Base-by-base conservation (phyloP, 2,329 filamentous ascomycete species). In the Talaromyces albobiverticillius region DNA sequence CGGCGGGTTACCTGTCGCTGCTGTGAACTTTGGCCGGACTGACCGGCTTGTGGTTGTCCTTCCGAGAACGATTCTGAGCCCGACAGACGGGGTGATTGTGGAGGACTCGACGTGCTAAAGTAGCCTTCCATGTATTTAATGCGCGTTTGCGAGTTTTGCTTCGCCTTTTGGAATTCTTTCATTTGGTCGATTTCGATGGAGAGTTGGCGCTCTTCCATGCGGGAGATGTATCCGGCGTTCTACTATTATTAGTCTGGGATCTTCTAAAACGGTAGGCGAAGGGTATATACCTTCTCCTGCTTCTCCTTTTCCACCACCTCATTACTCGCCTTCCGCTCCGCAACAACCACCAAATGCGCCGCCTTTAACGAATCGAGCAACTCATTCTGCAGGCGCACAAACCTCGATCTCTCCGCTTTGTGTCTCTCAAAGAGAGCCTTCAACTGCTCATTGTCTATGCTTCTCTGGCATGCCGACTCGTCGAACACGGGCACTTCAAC, bases 61-160 rank as follows among this genome's bases (percentile, higher is more conserved):
- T n/a, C n/a, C n/a, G n/a, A n/a, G n/a, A n/a, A n/a, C 8, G 64
- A 59, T 13, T 50, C 54, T 14, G 47, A 51, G 18, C 25, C 56
- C 5, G 50, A 52, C 10, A 48, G 34, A 3, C 51, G 47, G 23
- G 66, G 63, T 6, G 67, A 68, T 18, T 62, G 57, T 9, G 70
- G 71, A 11, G 70, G 70, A 53, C 69, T 73, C 3, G 69, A 64
- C 46, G 68, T 75, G 52, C 63, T 69, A 52, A 75, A 72, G 60
- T 76, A 77, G 20, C 71, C 72, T 61, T 77, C 74, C 75, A 77
- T 77, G 48, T 77, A 69, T 50, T 74, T 74, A 47, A 77, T 74
- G 47, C 75, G 71, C 9, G 70, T 73, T 29, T 71, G 66, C 7
- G 72, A 71, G 40, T 74, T 71, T 53, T 68, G 60, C 56, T 77